Conservation (phyloP, 208 protist species). For the Crithidia fasciculata region DNA sequence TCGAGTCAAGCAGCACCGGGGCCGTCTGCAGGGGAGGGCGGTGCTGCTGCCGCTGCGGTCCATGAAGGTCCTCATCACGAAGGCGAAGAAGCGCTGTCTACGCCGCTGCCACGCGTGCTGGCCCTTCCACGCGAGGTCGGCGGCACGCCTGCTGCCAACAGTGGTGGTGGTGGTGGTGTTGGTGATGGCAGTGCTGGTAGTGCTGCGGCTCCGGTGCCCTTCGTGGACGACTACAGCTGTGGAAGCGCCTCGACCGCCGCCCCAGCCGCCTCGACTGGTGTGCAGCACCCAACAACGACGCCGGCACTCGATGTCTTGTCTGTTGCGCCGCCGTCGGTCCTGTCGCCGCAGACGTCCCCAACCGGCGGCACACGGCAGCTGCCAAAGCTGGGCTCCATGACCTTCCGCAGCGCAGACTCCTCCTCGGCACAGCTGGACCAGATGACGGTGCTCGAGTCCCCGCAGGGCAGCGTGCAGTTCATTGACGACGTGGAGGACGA, state of each 20-base stretch:
- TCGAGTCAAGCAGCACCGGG: too few relatives aligned
- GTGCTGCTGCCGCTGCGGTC: too few relatives aligned
- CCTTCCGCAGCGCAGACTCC: conserved; percentile 14
- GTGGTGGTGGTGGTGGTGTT: too few relatives aligned
- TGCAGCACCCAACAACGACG: conserved; percentile 2
- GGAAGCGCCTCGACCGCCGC: conserved; percentile 1
- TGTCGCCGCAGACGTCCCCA: neutral
- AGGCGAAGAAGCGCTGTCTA: neutral
- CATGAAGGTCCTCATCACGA: neutral
- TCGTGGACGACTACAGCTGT: neutral
- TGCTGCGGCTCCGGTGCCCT: neutral
- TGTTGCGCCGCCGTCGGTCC: too few relatives aligned
- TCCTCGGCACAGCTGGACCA: conserved; percentile 18
- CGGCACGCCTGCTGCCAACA: too few relatives aligned
- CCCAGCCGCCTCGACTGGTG: neutral
- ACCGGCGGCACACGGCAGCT: neutral
- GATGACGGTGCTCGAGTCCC: conserved; percentile 28
- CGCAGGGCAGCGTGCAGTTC: conserved; percentile 7
- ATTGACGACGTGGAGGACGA: conserved; percentile 9
- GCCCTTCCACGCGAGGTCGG: neutral
- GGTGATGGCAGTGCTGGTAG: too few relatives aligned
- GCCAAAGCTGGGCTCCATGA: conserved; percentile 13
- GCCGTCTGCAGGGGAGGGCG: too few relatives aligned
- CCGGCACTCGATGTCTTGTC: too few relatives aligned
- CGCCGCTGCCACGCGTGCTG: conserved; percentile 2